Percentiles rank a stretch among this genome's conserved stretches.
phyloP scores from a whole-genome alignment of 1,284 basidiomycete species.

The Apiotrichum siamense region DNA sequence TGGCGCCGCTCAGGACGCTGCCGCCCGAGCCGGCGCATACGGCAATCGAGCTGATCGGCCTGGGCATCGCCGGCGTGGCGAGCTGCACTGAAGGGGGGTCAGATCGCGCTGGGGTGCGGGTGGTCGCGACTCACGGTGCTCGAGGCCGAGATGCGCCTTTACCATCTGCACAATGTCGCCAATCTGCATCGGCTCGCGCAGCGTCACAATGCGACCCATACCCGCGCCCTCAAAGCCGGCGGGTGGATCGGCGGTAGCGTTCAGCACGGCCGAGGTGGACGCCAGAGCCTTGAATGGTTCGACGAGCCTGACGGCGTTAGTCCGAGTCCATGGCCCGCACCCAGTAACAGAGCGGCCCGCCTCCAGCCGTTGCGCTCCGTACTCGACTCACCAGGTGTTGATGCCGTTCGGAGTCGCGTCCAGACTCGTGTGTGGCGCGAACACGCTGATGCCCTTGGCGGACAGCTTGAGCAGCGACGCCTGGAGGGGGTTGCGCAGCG shows the following conservation, averaged over 20 bases:
- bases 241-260: constrained; percentile 13
- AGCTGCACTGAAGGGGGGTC: constrained; percentile 86
- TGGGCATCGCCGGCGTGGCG: constrained; percentile 51
- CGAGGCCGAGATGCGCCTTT: constrained; percentile 62
- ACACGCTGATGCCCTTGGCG: constrained; percentile 75
- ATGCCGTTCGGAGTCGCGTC: constrained; percentile 77
- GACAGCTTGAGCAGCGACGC: constrained; percentile 69
- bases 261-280: constrained; percentile 23
- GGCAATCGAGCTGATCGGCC: constrained; percentile 52
- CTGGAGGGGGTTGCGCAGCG: constrained; percentile 72
- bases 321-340: background rate
- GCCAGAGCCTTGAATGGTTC: constrained; percentile 31
- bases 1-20: constrained; percentile 60
- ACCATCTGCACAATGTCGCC: constrained; percentile 59
- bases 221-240: constrained; percentile 52
- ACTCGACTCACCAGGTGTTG: constrained; percentile 60
- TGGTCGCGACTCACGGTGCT: constrained; percentile 62
- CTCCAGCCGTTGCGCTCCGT: too few relatives aligned
- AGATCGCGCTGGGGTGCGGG: too few relatives aligned
- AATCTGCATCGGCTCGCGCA: constrained; percentile 48
- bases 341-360: background rate
- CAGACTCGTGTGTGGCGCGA: constrained; percentile 78
- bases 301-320: constrained; percentile 34
- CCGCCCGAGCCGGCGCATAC: constrained; percentile 71
- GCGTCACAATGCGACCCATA: constrained; percentile 61